A percentile compares a stretch with the other conserved stretches of the same genome.
These are phyloP conservation scores for Daedaleopsis nitida DNA, from an alignment of 768 basidiomycete species.

Conservation along the genomic window DNA sequence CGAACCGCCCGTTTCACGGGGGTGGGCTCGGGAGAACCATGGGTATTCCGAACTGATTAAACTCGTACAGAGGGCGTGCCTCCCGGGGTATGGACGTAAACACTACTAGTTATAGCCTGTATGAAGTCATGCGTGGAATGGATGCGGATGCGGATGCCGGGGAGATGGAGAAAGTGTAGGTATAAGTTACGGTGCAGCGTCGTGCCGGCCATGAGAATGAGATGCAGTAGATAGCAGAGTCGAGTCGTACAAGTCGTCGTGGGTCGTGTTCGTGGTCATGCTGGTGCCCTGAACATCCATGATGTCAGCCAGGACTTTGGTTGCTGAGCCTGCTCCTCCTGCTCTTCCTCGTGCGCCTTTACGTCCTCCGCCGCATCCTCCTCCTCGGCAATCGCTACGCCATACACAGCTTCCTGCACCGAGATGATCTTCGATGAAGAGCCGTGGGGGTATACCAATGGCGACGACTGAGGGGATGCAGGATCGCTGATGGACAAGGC, in stretches of 20 bases:
- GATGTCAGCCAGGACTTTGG: constrained; percentile 63
- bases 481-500: constrained; percentile 19
- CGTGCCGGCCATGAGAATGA: background rate
- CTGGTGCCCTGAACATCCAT: constrained; percentile 55
- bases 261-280: constrained; percentile 16
- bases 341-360: constrained; percentile 55
- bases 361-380: constrained; percentile 54
- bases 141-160: background rate
- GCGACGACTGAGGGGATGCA: background rate
- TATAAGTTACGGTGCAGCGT: constrained; percentile 14
- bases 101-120: background rate
- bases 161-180: constrained; percentile 4
- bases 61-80: constrained; percentile 19
- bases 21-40: constrained; percentile 24
- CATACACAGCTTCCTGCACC: constrained; percentile 62
- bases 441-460: constrained; percentile 13
- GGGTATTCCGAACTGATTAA: constrained; percentile 23
- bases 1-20: constrained; percentile 19
- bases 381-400: constrained; percentile 74
- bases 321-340: constrained; percentile 46
- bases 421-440: constrained; percentile 40
- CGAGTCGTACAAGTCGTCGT: constrained; percentile 9
- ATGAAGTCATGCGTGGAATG: background rate
- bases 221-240: background rate
- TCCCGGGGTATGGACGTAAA: constrained; percentile 19